Evolutionary conservation across 305 asterid species (phyloP).

Genomic region (Coffea humblotiana): DNA sequence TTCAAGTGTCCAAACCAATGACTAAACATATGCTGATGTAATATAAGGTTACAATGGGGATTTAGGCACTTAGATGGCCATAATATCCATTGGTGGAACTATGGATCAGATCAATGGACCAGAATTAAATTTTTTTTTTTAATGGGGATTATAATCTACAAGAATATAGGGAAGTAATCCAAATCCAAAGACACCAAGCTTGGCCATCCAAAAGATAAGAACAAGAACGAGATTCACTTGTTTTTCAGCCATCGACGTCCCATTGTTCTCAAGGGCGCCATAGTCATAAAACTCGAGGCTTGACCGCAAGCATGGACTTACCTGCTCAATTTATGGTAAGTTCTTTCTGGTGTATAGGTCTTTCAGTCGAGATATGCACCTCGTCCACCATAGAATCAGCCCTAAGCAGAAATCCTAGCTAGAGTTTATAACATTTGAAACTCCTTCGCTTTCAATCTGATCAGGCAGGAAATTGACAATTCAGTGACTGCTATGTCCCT

Average conservation of each 20-base stretch:
- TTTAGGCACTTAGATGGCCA: too few relatives aligned
- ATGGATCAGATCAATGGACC: too few relatives aligned
- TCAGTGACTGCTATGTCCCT: background rate
- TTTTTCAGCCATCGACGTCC: background rate
- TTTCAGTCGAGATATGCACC: background rate
- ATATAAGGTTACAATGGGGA: too few relatives aligned
- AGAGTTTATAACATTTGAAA: background rate
- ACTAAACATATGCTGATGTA: too few relatives aligned
- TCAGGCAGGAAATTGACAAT: slow-evolving; percentile 3
- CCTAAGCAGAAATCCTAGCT: background rate
- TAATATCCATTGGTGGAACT: too few relatives aligned
- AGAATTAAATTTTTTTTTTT: too few relatives aligned
- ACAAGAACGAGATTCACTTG: background rate
- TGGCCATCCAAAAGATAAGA: too few relatives aligned
- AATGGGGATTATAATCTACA: background rate
- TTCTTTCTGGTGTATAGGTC: background rate
- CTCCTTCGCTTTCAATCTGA: slow-evolving; percentile 14
- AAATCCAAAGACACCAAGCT: too few relatives aligned
- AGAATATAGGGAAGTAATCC: background rate
- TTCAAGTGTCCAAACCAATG: too few relatives aligned
- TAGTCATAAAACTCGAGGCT: background rate
- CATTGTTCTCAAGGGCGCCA: background rate
- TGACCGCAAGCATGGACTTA: background rate
- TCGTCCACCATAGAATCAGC: background rate
- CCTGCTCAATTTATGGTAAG: background rate